Evolutionary conservation across 2,329 filamentous ascomycete genomes (phyloP).

Genomic region (Fonsecaea pugnacius): DNA sequence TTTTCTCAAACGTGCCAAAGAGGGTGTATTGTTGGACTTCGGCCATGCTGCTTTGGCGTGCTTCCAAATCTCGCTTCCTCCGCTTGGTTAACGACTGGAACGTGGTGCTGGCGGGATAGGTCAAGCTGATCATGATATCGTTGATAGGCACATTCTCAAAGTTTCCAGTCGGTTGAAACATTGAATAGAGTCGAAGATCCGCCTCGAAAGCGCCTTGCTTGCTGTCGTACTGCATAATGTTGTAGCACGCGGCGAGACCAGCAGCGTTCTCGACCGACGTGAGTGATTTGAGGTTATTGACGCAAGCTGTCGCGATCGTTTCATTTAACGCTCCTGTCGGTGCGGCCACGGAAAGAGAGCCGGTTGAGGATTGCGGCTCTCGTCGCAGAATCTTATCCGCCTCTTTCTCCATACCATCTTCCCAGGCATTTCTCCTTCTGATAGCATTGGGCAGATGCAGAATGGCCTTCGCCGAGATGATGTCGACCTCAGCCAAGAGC

Average conservation of each 20-base stretch:
- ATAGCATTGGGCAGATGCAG: conserved; percentile 26
- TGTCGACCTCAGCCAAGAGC: conserved; percentile 25
- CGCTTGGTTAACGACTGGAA: conserved; percentile 35
- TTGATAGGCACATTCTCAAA: conserved; percentile 49
- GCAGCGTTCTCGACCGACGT: conserved; percentile 68
- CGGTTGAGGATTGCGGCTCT: conserved; percentile 21
- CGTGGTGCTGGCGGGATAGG: conserved; percentile 35
- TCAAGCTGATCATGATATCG: conserved; percentile 41
- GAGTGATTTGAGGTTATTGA: conserved; percentile 59
- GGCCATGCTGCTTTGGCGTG: conserved; percentile 27
- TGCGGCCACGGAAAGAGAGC: conserved; percentile 14
- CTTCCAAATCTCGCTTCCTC: conserved; percentile 27
- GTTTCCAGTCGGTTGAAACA: conserved; percentile 61
- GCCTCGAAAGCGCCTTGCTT: conserved; percentile 72
- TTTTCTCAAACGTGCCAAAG: conserved; percentile 41
- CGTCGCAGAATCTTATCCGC: conserved; percentile 25
- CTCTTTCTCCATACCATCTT: conserved; percentile 23
- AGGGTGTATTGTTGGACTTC: conserved; percentile 44
- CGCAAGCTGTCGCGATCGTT: conserved; percentile 63
- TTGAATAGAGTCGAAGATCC: conserved; percentile 74
- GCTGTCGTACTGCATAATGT: conserved; percentile 72
- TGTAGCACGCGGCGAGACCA: conserved; percentile 81
- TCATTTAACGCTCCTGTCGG: conserved; percentile 34
- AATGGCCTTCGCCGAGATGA: conserved; percentile 29
- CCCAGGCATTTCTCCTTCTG: conserved; percentile 23